Base-by-base conservation (phyloP, 225 moss, liverwort and hornwort species). In the Pseudoscleropodium purum region DNA sequence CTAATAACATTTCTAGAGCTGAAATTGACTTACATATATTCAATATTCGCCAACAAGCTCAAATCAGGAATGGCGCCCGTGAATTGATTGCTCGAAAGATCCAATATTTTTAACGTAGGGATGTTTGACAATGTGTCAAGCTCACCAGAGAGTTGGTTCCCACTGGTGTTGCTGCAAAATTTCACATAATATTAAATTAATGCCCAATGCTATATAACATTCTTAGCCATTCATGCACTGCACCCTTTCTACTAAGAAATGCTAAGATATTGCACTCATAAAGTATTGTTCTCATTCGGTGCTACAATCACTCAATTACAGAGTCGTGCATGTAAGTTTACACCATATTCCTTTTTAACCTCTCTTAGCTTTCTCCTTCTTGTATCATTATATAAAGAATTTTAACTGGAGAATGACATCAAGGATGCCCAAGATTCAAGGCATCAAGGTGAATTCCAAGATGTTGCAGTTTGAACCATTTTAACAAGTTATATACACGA, bases 81-180 rank as follows among this genome's bases (percentile, higher is more conserved):
- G 47, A 93, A 93, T 62, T 91, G 88, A 76, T 93, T 93, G 24
- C 78, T 90, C 37, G 93, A 93, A 75, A 93, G 92, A 68, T 93
- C 93, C 88, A 93, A 93, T 36, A 62, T 68, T 56, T 23, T 89
- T 26, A 92, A 68, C 25, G 87, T 57, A 39, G 93, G 67, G 54
- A 92, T 73, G 85, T 89, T 89, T 56, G 90, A 93, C 16, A 84
- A 80, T 41, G 76, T 17, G 51, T 82, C 61, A 18, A 92, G 77
- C 54, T 81, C 84, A 81, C 91, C 94, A 51, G 89, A 87, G 36
- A 94, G 91, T 63, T 17, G 81, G 86, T 94, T 94, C 34, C 64
- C 26, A 73, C 92, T 94, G 36, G 51, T 90, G 64, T 94, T 94
- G 64, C 94, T 94, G 94, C 90, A 92, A 41, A 83, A 84, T 61